Percentiles rank a stretch among this genome's conserved stretches.
phyloP scores from a whole-genome alignment of 306 rosid species.

The Aeschynomene evenia region DNA sequence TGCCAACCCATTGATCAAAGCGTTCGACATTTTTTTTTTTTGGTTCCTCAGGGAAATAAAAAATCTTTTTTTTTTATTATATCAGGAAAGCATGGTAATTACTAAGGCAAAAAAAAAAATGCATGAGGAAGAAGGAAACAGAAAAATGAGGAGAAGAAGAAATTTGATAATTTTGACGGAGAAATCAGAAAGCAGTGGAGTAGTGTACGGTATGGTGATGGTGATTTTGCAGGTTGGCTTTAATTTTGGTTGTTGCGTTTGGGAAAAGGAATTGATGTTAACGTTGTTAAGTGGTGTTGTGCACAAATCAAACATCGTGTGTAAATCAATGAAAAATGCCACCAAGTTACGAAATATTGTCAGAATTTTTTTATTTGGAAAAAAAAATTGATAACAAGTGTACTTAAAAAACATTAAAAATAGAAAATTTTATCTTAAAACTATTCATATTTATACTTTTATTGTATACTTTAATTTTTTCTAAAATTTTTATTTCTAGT shows the following conservation, averaged over 20 bases:
- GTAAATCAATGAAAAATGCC: too few relatives aligned
- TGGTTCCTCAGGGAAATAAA: slow-evolving; percentile 23
- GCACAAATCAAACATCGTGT: background rate
- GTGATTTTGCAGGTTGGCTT: background rate
- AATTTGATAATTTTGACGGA: too few relatives aligned
- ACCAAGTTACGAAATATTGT: too few relatives aligned
- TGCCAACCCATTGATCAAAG: slow-evolving; percentile 91
- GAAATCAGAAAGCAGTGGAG: background rate
- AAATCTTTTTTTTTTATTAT: background rate
- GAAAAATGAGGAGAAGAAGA: too few relatives aligned
- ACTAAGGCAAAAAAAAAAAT: background rate
- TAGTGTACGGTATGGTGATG: background rate
- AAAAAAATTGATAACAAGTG: too few relatives aligned
- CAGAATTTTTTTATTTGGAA: too few relatives aligned
- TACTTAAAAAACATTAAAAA: too few relatives aligned
- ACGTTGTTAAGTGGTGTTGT: background rate
- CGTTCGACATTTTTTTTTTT: slow-evolving; percentile 74
- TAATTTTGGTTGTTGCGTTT: slow-evolving; percentile 28
- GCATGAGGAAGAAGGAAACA: too few relatives aligned
- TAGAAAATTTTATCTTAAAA: too few relatives aligned
- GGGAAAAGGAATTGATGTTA: slow-evolving; percentile 27
- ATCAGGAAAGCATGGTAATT: slow-evolving; percentile 26
- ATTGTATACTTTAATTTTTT: too few relatives aligned
- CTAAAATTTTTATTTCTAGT: too few relatives aligned
- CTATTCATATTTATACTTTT: too few relatives aligned